A percentile compares a stretch with the other conserved stretches of the same genome.
These are phyloP conservation scores for Nannochloris sp. DNA, from an alignment of 139 green algal species.

Conservation along the genomic window DNA sequence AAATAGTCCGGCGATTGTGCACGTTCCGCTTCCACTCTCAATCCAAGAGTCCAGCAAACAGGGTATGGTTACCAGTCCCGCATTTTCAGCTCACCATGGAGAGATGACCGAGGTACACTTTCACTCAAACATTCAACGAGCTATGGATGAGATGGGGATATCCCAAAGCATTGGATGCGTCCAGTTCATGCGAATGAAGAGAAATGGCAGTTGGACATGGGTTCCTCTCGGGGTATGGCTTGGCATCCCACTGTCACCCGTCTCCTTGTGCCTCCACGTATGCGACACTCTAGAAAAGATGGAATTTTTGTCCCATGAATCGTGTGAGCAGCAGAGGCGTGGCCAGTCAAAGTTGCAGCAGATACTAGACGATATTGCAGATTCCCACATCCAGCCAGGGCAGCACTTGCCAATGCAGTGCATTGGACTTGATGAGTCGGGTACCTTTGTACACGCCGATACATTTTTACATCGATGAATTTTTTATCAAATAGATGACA, in stretches of 20 bases:
- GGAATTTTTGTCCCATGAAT: neutral
- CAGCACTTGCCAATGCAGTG: too few relatives aligned
- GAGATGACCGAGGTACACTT: slow-evolving; percentile 2
- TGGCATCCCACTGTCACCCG: neutral
- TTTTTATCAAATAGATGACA: too few relatives aligned
- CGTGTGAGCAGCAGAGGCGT: neutral
- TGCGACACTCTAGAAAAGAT: neutral
- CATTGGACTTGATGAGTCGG: too few relatives aligned
- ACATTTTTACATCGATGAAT: too few relatives aligned
- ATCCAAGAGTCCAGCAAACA: too few relatives aligned
- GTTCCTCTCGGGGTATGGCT: neutral
- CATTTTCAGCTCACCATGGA: slow-evolving; percentile 8
- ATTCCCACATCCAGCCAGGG: too few relatives aligned
- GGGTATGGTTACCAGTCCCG: neutral
- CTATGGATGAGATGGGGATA: too few relatives aligned
- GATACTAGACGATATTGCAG: too few relatives aligned
- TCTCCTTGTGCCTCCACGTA: neutral
- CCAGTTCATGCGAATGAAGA: neutral
- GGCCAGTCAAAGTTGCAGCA: too few relatives aligned
- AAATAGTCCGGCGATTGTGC: neutral
- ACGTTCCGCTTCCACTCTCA: slow-evolving; percentile 6
- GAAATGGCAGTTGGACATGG: neutral
- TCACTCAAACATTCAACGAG: neutral
- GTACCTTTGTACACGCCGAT: too few relatives aligned
- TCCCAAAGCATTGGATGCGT: neutral